Evolutionary conservation across 2,329 filamentous ascomycete genomes (phyloP), one percentile per base, ranked within the genome.

Genomic region (Colletotrichum sp.): DNA sequence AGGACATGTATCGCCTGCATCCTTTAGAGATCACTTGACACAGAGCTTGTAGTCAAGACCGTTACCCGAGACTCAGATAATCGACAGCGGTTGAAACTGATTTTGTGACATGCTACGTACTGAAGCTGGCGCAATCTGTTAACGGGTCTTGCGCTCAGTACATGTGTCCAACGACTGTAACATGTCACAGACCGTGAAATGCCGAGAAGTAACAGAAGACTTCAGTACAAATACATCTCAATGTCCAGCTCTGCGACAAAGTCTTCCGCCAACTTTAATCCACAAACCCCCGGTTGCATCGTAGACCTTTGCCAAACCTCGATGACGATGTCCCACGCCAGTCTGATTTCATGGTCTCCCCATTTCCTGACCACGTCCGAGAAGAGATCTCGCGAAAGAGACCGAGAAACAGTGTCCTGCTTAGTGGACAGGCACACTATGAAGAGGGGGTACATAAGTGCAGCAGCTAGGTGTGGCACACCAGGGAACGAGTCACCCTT

Each of bases 71-170:
- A 52, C n/a, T 2, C 11, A 0, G 6, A 52, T 52, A 52, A 52
- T 22, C n/a, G 0, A 52, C n/a, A 52, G 44, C n/a, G 44, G 13
- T 52, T 22, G 44, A n/a, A 5, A 0, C 0, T 0, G n/a, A 52
- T 52, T 0, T 13, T 52, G 44, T 0, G n/a, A 0, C 0, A 52
- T 0, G n/a, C n/a, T 22, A 52, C 44, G 1, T 1, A 22, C 22
- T 22, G 6, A 22, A 22, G 5, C 19, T 52, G 6, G n/a, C 2
- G n/a, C 22, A 8, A 8, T 1, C 44, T 22, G 9, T 0, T 0
- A 0, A 22, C 11, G 22, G n/a, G 1, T 0, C 44, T 22, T 1
- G 44, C n/a, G n/a, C 1, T 1, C 3, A 8, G 9, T 16, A 16
- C 8, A 27, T 9, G 8, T 57, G 3, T 11, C 2, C 13, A 59